A percentile compares a stretch with the other conserved stretches of the same genome.
Evolutionary conservation across 768 basidiomycete genomes (phyloP).

Genomic region (Phylloporus sp.): DNA sequence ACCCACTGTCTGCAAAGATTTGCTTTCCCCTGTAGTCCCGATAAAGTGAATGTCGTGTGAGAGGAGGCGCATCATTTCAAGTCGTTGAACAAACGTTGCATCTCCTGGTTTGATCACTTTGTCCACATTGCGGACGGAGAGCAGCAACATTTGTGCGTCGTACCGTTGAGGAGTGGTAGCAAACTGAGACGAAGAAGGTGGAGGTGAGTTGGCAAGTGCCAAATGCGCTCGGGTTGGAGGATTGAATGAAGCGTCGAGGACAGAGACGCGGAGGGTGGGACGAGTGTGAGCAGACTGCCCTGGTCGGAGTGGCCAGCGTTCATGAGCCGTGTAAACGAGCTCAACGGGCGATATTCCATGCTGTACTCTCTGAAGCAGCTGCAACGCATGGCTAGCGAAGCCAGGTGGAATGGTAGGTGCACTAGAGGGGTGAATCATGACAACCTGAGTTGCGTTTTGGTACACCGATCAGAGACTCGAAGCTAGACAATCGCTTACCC

Average conservation of each 20-base stretch:
- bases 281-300: constrained; percentile 6
- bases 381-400: constrained; percentile 21
- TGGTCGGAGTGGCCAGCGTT: constrained; percentile 58
- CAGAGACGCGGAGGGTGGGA: constrained; percentile 48
- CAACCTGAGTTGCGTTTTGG: neutral
- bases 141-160: constrained; percentile 71
- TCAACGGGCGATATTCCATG: constrained; percentile 47
- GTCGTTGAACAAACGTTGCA: constrained; percentile 69
- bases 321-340: constrained; percentile 58
- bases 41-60: constrained; percentile 40
- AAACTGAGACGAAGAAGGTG: constrained; percentile 17
- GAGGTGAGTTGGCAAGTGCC: constrained; percentile 56
- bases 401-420: constrained; percentile 5
- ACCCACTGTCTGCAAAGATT: constrained; percentile 3
- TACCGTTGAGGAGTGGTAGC: constrained; percentile 33
- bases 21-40: neutral
- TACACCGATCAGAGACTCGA: neutral
- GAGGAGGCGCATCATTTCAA: constrained; percentile 84
- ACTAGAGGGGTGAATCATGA: constrained; percentile 7
- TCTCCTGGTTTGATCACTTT: constrained; percentile 69
- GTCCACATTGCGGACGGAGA: constrained; percentile 86
- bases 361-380: constrained; percentile 36
- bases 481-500: constrained; percentile 1
- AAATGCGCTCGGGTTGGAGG: constrained; percentile 86
- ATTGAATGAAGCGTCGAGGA: constrained; percentile 93